phyloP scores from a whole-genome alignment of 192 early-diverging fungal species.

The Coemansia sp. region DNA sequence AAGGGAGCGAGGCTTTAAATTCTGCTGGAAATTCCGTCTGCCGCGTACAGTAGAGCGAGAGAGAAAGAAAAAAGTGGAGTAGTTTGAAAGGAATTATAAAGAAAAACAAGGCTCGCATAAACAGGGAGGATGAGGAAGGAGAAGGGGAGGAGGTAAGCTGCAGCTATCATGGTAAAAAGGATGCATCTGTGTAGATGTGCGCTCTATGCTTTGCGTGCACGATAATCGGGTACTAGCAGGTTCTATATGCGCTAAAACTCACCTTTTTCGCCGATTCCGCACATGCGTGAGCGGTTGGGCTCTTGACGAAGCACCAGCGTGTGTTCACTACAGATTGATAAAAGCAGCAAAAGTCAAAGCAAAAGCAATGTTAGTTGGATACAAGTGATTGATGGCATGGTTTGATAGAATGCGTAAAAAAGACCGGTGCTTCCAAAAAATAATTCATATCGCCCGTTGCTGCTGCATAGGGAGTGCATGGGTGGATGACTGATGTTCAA shows the following conservation, averaged over 20 bases:
- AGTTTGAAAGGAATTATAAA: neutral
- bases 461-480: slow-evolving; percentile 2
- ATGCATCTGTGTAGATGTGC: neutral
- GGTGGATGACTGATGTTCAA: neutral
- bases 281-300: slow-evolving; percentile 89
- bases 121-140: neutral
- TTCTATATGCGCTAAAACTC: slow-evolving; percentile 17
- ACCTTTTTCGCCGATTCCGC: slow-evolving; percentile 93
- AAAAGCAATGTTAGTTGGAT: neutral
- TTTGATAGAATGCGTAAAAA: neutral
- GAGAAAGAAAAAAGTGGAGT: slow-evolving; percentile 4
- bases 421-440: neutral
- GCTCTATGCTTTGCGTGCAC: neutral
- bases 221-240: neutral
- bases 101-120: neutral
- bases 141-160: neutral
- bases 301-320: slow-evolving; percentile 76
- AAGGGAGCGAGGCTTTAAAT: slow-evolving; percentile 7
- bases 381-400: neutral
- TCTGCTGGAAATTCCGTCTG: neutral
- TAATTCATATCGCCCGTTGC: neutral
- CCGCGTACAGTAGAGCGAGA: neutral
- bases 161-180: neutral
- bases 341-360: neutral
- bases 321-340: slow-evolving; percentile 45